Base-by-base conservation (phyloP, 106 monocot species). In the Acanthochlamys bracteata region DNA sequence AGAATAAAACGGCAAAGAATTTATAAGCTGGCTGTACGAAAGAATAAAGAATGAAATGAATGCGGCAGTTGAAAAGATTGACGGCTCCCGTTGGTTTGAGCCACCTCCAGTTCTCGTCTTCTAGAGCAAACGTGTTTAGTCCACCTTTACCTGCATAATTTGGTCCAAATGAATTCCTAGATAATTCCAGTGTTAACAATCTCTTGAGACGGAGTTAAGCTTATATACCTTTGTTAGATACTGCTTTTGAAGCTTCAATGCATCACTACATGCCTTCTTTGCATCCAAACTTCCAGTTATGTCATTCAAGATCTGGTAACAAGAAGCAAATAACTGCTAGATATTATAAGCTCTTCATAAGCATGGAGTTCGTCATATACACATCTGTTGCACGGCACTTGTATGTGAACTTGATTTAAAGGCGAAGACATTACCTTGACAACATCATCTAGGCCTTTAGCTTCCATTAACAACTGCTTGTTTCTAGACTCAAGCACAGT, bases 361-460 rank as follows among this genome's bases (percentile, higher is more conserved):
- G n/a, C n/a, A n/a, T n/a, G n/a, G n/a, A n/a, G n/a, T n/a, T n/a
- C n/a, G n/a, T n/a, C n/a, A n/a, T n/a, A n/a, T n/a, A n/a, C n/a
- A n/a, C n/a, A n/a, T n/a, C n/a, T n/a, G n/a, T n/a, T n/a, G n/a
- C n/a, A n/a, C n/a, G n/a, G n/a, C n/a, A n/a, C n/a, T n/a, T n/a
- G n/a, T n/a, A n/a, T n/a, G n/a, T n/a, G n/a, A n/a, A n/a, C n/a
- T n/a, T n/a, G n/a, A n/a, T n/a, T n/a, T n/a, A n/a, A n/a, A n/a
- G n/a, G 66, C 25, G 45, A 7, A 62, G 51, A 45, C 42, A 33
- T 40, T 9, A 93, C 93, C 93, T 89, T 83, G 43, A 93, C 89
- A 65, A 93, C 76, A 79, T 89, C 89, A 63, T 93, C 89, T 10
- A 86, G 61, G 42, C 88, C 89, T 79, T 81, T 89, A 41, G 93